Conservation (phyloP, 2,329 filamentous ascomycete genomes). For the Neopestalotiopsis clavispora region DNA sequence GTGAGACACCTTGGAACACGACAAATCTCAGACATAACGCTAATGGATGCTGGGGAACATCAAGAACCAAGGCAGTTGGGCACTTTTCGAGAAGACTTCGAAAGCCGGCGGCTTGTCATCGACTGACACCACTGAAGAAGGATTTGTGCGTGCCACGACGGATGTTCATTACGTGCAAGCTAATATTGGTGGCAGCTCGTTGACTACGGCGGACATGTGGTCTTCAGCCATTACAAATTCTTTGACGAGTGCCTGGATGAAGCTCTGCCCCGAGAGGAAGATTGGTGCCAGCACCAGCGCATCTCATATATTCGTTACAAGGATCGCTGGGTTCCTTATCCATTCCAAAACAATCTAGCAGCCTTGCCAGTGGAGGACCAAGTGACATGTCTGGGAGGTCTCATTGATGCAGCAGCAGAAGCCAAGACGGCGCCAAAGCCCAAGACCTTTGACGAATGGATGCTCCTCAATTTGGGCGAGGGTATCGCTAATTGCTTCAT, state of each 20-base stretch:
- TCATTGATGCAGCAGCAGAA: not conserved
- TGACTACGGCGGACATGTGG: not conserved
- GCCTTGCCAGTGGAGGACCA: not conserved
- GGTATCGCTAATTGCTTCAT: not conserved
- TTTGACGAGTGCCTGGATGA: not conserved
- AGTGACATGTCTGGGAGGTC: not conserved
- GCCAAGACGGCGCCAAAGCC: not conserved
- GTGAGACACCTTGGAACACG: not conserved
- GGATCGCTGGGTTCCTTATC: not conserved
- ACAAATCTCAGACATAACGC: not conserved
- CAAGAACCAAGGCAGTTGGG: not conserved
- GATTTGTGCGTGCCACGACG: not conserved
- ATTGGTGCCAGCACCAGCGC: not conserved
- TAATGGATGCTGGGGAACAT: not conserved
- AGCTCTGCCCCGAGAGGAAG: not conserved
- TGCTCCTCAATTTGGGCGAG: not conserved
- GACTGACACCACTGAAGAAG: not conserved
- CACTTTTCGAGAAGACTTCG: not conserved
- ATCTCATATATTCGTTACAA: not conserved
- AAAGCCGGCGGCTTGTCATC: not conserved
- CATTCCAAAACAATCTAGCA: not conserved
- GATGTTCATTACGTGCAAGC: not conserved
- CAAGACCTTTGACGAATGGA: not conserved
- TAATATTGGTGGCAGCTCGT: not conserved
- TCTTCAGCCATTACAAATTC: not conserved